phyloP scores from a whole-genome alignment of 1,139 yeast genomes.

The Magnusiomyces suaveolens region DNA sequence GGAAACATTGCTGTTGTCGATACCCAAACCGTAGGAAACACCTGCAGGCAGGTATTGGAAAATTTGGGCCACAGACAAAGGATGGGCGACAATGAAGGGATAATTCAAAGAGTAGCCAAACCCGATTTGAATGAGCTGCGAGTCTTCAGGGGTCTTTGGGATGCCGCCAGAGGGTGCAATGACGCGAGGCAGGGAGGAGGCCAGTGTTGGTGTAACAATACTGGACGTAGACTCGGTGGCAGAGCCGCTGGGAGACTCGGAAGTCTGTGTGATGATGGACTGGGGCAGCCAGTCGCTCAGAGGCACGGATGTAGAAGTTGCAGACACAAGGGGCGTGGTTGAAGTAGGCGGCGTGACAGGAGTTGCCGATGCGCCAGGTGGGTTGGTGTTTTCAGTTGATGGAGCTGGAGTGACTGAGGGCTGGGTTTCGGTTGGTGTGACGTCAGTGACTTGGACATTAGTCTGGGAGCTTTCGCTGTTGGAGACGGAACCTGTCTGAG shows the following conservation, averaged over 20 bases:
- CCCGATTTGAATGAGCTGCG: slow-evolving; percentile 33
- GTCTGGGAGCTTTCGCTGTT: slow-evolving; percentile 11
- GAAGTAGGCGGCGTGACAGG: slow-evolving; percentile 13
- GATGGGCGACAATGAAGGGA: slow-evolving; percentile 34
- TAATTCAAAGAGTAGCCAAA: slow-evolving; percentile 35
- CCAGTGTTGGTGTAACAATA: slow-evolving; percentile 20
- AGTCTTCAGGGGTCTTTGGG: slow-evolving; percentile 26
- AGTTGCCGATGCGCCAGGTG: slow-evolving; percentile 10
- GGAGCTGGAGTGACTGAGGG: slow-evolving; percentile 16
- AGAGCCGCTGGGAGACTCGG: slow-evolving; percentile 8
- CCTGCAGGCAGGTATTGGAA: slow-evolving; percentile 36
- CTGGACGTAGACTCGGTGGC: slow-evolving; percentile 15
- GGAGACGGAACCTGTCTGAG: slow-evolving; percentile 10
- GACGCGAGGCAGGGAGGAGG: slow-evolving; percentile 31
- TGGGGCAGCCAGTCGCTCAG: slow-evolving; percentile 13
- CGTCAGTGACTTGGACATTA: slow-evolving; percentile 10
- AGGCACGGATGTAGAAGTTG: slow-evolving; percentile 12
- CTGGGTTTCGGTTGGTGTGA: slow-evolving; percentile 7
- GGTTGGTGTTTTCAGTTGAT: slow-evolving; percentile 14
- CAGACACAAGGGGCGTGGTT: slow-evolving; percentile 11
- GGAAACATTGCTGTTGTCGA: slow-evolving; percentile 23
- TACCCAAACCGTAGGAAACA: slow-evolving; percentile 30
- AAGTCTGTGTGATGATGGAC: slow-evolving; percentile 12
- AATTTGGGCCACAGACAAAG: slow-evolving; percentile 37
- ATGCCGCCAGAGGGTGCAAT: slow-evolving; percentile 33